Conservation (phyloP, 768 basidiomycete species). For the Suillus subalutaceus region DNA sequence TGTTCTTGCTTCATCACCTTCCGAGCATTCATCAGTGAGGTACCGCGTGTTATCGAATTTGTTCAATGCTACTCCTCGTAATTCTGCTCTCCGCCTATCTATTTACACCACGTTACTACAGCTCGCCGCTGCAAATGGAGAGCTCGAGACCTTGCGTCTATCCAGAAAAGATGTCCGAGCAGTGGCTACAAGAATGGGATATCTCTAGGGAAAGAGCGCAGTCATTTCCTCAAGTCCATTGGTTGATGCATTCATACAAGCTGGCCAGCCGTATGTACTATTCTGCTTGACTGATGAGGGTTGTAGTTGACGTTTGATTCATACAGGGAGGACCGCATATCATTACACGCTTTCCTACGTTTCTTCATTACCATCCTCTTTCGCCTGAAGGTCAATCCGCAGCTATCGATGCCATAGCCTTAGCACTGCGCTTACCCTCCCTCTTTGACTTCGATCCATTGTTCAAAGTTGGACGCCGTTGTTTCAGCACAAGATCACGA, state of each 20-base stretch:
- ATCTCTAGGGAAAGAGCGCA: conserved; percentile 63
- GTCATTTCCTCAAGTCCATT: conserved; percentile 64
- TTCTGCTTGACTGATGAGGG: neutral
- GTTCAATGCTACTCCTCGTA: conserved; percentile 75
- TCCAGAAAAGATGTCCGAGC: conserved; percentile 65
- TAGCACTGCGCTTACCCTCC: conserved; percentile 64
- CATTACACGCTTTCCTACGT: conserved; percentile 66
- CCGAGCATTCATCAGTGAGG: conserved; percentile 60
- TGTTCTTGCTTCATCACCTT: conserved; percentile 56
- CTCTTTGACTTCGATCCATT: conserved; percentile 83
- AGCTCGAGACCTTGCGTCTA: conserved; percentile 64
- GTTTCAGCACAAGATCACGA: conserved; percentile 67
- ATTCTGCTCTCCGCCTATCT: conserved; percentile 45
- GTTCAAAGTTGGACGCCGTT: conserved; percentile 76
- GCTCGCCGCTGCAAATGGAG: conserved; percentile 59
- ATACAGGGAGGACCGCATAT: conserved; percentile 58
- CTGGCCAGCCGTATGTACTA: conserved; percentile 59
- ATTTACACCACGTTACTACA: conserved; percentile 68
- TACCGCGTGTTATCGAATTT: conserved; percentile 88
- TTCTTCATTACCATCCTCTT: conserved; percentile 56
- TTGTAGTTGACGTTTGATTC: neutral
- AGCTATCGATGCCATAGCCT: conserved; percentile 62
- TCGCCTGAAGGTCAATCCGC: conserved; percentile 54
- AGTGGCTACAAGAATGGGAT: conserved; percentile 79
- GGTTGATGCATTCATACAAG: conserved; percentile 60